These are phyloP conservation scores for Boletus pseudo-olivaceus DNA, from an alignment of 768 basidiomycete genomes.

Conservation along the genomic window DNA sequence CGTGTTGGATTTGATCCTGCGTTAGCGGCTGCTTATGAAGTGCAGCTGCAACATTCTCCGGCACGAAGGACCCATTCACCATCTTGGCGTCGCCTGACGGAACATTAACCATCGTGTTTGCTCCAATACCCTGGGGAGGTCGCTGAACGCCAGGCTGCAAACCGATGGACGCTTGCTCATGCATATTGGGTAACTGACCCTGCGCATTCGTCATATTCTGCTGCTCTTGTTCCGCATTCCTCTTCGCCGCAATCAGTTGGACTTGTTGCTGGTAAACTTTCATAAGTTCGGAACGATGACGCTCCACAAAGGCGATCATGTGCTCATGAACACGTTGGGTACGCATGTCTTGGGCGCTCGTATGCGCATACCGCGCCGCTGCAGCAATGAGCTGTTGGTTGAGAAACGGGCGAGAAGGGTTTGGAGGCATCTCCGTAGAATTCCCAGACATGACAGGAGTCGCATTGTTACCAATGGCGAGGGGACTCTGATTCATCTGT, in stretches of 20 bases:
- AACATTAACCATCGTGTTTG: conserved; percentile 10
- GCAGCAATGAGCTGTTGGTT: conserved; percentile 38
- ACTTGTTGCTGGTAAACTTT: conserved; percentile 28
- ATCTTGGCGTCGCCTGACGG: conserved; percentile 19
- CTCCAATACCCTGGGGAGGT: conserved; percentile 6
- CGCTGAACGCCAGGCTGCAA: conserved; percentile 18
- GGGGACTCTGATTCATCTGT: conserved; percentile 13
- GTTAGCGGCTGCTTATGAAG: conserved; percentile 17
- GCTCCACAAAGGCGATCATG: conserved; percentile 56
- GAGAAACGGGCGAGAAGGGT: conserved; percentile 4
- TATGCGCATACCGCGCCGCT: conserved; percentile 47
- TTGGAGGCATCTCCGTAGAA: conserved; percentile 19
- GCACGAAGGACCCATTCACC: conserved; percentile 6
- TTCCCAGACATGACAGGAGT: conserved; percentile 11
- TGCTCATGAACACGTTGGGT: conserved; percentile 45
- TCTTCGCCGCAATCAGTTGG: conserved; percentile 16
- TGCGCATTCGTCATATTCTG: conserved; percentile 20
- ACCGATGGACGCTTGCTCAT: conserved; percentile 16
- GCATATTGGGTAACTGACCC: conserved; percentile 16
- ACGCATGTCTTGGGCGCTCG: conserved; percentile 50
- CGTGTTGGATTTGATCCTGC: conserved; percentile 34
- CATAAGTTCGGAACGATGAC: conserved; percentile 37
- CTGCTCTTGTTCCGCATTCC: conserved; percentile 22
- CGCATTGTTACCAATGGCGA: conserved; percentile 8
- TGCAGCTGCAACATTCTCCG: conserved; percentile 2